Conservation (phyloP, 768 basidiomycete species). For the Nevesoporus exiguus region DNA sequence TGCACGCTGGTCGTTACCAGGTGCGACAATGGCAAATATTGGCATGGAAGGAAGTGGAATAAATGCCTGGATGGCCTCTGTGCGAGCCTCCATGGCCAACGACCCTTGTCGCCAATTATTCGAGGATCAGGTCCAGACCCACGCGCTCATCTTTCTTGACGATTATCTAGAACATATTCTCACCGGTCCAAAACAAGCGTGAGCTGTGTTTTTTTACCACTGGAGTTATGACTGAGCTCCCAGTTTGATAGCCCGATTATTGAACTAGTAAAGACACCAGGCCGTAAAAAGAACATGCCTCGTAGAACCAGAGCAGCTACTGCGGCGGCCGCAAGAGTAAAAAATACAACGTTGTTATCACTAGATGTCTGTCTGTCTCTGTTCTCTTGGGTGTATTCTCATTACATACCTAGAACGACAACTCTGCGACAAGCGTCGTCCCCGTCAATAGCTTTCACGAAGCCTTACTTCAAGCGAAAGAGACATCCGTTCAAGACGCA, state of each 20-base stretch:
- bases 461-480: slow-evolving; percentile 38
- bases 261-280: slow-evolving; percentile 81
- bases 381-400: slow-evolving; percentile 1
- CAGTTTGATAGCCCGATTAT: slow-evolving; percentile 54
- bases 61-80: slow-evolving; percentile 62
- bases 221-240: neutral
- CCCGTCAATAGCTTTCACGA: slow-evolving; percentile 48
- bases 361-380: slow-evolving; percentile 41
- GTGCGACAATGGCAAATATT: slow-evolving; percentile 9
- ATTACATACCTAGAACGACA: slow-evolving; percentile 33
- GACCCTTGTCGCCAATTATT: slow-evolving; percentile 71
- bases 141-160: slow-evolving; percentile 77
- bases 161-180: slow-evolving; percentile 73
- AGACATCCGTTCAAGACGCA: slow-evolving; percentile 10
- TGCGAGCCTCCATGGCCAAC: slow-evolving; percentile 64
- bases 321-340: slow-evolving; percentile 43
- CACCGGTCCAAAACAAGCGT: slow-evolving; percentile 66
- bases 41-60: slow-evolving; percentile 41
- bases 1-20: neutral
- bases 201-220: slow-evolving; percentile 16
- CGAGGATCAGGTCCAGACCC: slow-evolving; percentile 67
- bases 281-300: slow-evolving; percentile 58
- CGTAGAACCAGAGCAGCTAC: slow-evolving; percentile 47
- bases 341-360: slow-evolving; percentile 37
- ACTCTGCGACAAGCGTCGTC: slow-evolving; percentile 37